Evolutionary conservation across 2,329 filamentous ascomycete genomes (phyloP).

Genomic region (Paramyrothecium sp.): DNA sequence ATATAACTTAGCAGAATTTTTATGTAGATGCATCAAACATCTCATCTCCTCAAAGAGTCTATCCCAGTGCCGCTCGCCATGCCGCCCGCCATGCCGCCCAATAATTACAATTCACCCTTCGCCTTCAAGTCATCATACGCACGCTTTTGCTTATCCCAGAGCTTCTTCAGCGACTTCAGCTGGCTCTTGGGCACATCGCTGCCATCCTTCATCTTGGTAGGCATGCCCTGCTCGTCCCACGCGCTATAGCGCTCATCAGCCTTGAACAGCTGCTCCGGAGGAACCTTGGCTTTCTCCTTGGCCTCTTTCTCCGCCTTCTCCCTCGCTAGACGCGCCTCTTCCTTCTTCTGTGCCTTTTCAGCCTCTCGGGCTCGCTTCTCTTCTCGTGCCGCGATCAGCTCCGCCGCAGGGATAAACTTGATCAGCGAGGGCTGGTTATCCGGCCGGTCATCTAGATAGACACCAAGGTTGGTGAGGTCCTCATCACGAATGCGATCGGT

Average conservation of each 20-base stretch:
- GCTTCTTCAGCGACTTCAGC: slow-evolving; percentile 80
- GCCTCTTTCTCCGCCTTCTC: slow-evolving; percentile 53
- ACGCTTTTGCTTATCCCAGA: slow-evolving; percentile 91
- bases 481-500: slow-evolving; percentile 80
- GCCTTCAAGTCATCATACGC: slow-evolving; percentile 60
- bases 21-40: background rate
- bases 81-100: background rate
- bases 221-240: slow-evolving; percentile 82
- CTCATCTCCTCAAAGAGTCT: background rate
- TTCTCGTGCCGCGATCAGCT: slow-evolving; percentile 56
- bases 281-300: slow-evolving; percentile 55
- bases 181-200: slow-evolving; percentile 78
- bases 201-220: slow-evolving; percentile 73
- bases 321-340: slow-evolving; percentile 49
- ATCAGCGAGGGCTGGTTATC: slow-evolving; percentile 69
- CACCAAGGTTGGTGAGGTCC: slow-evolving; percentile 76
- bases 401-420: slow-evolving; percentile 57
- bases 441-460: slow-evolving; percentile 84
- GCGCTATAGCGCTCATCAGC: slow-evolving; percentile 61
- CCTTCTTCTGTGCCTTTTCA: slow-evolving; percentile 56
- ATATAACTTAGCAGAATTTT: background rate
- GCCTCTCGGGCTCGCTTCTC: slow-evolving; percentile 61
- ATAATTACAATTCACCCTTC: slow-evolving; percentile 25
- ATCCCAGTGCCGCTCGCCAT: background rate
- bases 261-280: slow-evolving; percentile 56